A percentile compares a stretch with the other conserved stretches of the same genome.
Evolutionary conservation across 257 asterid genomes (phyloP).

Genomic region (Nicotiana otophora): DNA sequence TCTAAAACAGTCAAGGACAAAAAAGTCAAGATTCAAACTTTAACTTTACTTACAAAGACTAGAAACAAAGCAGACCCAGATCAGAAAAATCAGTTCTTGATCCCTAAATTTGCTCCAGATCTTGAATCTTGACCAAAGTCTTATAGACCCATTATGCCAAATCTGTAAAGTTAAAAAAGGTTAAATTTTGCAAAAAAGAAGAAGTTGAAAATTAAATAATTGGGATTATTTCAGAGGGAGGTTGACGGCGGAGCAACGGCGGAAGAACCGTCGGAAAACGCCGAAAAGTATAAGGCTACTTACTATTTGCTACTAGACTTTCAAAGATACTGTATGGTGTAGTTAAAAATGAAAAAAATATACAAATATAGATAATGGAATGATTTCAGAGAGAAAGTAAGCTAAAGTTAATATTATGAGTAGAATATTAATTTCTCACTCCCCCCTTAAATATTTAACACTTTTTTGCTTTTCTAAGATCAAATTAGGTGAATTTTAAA

Average conservation of each 20-base stretch:
- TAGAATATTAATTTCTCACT: constrained; percentile 11
- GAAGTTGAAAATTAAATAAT: neutral
- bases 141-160: neutral
- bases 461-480: constrained; percentile 3
- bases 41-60: neutral
- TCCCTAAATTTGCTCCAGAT: constrained; percentile 7
- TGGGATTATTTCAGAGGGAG: neutral
- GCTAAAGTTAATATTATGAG: constrained; percentile 8
- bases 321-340: constrained; percentile 13
- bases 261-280: constrained; percentile 12
- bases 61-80: neutral
- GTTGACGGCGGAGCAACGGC: constrained; percentile 14
- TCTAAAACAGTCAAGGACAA: neutral
- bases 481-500: neutral
- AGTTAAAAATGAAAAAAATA: constrained; percentile 8
- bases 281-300: constrained; percentile 1
- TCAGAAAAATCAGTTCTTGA: constrained; percentile 3
- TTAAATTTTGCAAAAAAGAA: neutral
- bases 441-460: neutral
- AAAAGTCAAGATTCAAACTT: neutral
- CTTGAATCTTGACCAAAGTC: constrained; percentile 1
- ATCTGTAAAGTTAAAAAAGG: neutral
- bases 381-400: constrained; percentile 7
- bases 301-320: constrained; percentile 11
- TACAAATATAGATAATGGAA: constrained; percentile 10